Conservation (phyloP, 75 land plant genomes). For the Chamaecyparis obtusa region DNA sequence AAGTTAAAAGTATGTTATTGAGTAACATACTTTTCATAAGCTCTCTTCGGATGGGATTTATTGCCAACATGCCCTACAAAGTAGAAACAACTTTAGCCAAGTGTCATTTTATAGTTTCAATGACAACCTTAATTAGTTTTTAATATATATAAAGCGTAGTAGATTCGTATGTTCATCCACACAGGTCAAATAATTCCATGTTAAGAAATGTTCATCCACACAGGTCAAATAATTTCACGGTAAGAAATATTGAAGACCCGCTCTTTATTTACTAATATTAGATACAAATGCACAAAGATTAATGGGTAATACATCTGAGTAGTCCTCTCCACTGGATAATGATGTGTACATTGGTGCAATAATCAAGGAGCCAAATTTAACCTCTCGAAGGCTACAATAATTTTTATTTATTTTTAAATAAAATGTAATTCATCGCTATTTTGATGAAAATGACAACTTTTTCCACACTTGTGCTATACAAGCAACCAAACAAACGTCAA, state of each 20-base stretch:
- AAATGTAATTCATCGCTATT: too few species aligned
- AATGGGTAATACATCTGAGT: slow-evolving; percentile 11
- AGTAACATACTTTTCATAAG: background rate
- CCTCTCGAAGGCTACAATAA: too few species aligned
- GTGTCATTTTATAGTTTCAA: background rate
- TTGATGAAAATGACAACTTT: too few species aligned
- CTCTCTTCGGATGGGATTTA: background rate
- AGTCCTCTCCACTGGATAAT: background rate
- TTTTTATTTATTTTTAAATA: too few species aligned
- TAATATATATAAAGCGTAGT: too few species aligned
- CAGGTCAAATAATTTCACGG: too few species aligned
- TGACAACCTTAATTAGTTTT: background rate
- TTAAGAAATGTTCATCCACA: too few species aligned
- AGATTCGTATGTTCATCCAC: background rate
- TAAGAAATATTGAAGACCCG: background rate
- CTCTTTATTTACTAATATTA: slow-evolving; percentile 13
- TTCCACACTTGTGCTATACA: too few species aligned
- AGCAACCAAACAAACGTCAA: too few species aligned
- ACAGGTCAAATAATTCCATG: background rate
- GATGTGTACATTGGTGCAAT: too few species aligned
- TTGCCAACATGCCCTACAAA: background rate
- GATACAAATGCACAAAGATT: slow-evolving; percentile 8
- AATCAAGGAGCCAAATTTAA: too few species aligned
- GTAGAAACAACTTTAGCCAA: background rate
- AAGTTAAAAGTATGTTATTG: too few species aligned